These are phyloP conservation scores for Infundibulicybe gibba DNA, from an alignment of 768 basidiomycete genomes.

Conservation along the genomic window DNA sequence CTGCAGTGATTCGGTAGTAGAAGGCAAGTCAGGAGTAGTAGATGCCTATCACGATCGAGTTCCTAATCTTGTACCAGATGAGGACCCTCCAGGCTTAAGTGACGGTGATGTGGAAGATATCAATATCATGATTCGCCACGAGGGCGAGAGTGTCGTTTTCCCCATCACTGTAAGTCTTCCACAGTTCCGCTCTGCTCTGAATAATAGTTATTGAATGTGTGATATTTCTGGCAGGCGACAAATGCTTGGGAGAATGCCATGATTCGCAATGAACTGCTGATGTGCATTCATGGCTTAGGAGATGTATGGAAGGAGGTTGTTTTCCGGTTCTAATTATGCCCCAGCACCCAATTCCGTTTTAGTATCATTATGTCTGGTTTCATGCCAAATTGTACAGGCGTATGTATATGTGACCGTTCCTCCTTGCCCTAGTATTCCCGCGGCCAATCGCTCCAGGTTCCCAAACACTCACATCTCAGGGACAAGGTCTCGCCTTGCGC, in stretches of 20 bases:
- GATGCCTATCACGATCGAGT: too few species aligned
- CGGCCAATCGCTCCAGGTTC: too few species aligned
- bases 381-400: too few species aligned
- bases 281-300: slow-evolving; percentile 10
- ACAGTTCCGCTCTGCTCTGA: slow-evolving; percentile 3
- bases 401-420: too few species aligned
- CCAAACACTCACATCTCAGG: too few species aligned
- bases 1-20: too few species aligned
- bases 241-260: slow-evolving; percentile 7
- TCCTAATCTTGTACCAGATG: too few species aligned
- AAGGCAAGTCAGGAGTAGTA: too few species aligned
- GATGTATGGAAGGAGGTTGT: slow-evolving; percentile 9
- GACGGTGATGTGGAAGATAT: slow-evolving; percentile 11
- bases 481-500: too few species aligned
- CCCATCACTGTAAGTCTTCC: slow-evolving; percentile 21
- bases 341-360: too few species aligned
- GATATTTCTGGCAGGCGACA: slow-evolving; percentile 3
- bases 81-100: slow-evolving; percentile 1
- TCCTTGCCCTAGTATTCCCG: too few species aligned
- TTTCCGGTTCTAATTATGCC: slow-evolving; percentile 1
- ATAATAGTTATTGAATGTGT: slow-evolving; percentile 3
- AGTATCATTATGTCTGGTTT: too few species aligned
- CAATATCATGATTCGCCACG: slow-evolving; percentile 9
- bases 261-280: slow-evolving; percentile 3
- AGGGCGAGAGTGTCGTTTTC: slow-evolving; percentile 14